Evolutionary conservation across 208 protist species (phyloP).

Genomic region (Tritrichomonas foetus): DNA sequence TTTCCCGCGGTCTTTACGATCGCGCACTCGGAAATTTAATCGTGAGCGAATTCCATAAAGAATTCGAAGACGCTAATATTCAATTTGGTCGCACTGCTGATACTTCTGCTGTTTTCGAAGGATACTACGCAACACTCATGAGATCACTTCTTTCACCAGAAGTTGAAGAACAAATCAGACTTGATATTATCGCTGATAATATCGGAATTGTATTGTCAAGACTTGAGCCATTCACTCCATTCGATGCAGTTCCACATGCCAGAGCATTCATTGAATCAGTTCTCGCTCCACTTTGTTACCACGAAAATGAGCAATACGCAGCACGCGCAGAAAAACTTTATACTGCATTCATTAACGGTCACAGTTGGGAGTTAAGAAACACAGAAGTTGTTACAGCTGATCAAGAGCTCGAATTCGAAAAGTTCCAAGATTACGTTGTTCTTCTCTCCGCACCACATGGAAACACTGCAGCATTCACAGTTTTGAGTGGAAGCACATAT

Average conservation of each 20-base stretch:
- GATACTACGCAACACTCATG: neutral
- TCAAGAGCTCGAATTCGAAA: neutral
- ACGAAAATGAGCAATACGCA: neutral
- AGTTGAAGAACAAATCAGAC: neutral
- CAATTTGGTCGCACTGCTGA: neutral
- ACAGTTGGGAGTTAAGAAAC: neutral
- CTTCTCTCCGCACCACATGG: neutral
- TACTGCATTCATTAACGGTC: neutral
- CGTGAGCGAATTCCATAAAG: neutral
- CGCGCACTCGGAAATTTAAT: neutral
- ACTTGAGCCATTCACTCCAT: neutral
- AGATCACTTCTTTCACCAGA: neutral
- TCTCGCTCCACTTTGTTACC: conserved; percentile 19
- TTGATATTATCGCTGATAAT: neutral
- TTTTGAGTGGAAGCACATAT: neutral
- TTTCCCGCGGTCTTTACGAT: neutral
- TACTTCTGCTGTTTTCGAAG: neutral
- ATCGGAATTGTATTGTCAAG: neutral
- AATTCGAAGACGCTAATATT: neutral
- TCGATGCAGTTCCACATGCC: neutral
- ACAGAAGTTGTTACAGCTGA: neutral
- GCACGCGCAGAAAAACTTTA: neutral
- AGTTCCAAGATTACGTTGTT: neutral
- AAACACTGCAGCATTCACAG: neutral
- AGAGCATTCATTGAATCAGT: neutral